These are phyloP conservation scores for Pseudopithomyces chartarum DNA, from an alignment of 2,329 filamentous ascomycete genomes.

Conservation along the genomic window DNA sequence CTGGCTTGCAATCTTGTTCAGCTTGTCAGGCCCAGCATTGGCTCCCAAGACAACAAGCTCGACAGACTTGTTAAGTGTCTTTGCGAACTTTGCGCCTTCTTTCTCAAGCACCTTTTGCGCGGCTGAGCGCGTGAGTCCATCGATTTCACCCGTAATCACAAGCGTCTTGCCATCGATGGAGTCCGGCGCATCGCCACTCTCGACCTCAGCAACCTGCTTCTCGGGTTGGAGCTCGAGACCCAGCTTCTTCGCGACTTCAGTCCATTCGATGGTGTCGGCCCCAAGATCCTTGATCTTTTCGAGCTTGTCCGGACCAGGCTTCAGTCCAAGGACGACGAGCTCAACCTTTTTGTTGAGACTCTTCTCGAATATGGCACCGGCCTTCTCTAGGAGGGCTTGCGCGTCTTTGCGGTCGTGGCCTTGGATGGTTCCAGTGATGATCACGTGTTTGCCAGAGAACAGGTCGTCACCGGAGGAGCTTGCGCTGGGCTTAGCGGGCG, in stretches of 20 bases:
- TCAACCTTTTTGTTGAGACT: constrained; percentile 27
- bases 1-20: constrained; percentile 17
- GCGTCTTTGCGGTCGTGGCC: constrained; percentile 23
- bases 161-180: constrained; percentile 23
- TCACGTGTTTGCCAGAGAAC: constrained; percentile 20
- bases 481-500: constrained; percentile 10
- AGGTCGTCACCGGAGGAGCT: constrained; percentile 6
- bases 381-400: constrained; percentile 19
- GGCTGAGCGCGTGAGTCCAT: constrained; percentile 24
- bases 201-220: constrained; percentile 20
- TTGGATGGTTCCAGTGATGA: constrained; percentile 20
- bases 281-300: constrained; percentile 23
- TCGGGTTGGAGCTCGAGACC: constrained; percentile 23
- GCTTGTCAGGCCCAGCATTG: constrained; percentile 20
- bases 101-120: constrained; percentile 22
- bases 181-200: constrained; percentile 19
- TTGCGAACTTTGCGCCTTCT: constrained; percentile 22
- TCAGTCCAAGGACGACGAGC: constrained; percentile 21
- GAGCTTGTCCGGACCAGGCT: constrained; percentile 21
- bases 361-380: constrained; percentile 20
- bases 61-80: constrained; percentile 24
- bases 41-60: constrained; percentile 23
- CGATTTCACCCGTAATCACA: constrained; percentile 51
- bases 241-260: constrained; percentile 47
- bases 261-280: constrained; percentile 22